Conservation (phyloP, 306 rosid species). For the Mucuna pruriens region DNA sequence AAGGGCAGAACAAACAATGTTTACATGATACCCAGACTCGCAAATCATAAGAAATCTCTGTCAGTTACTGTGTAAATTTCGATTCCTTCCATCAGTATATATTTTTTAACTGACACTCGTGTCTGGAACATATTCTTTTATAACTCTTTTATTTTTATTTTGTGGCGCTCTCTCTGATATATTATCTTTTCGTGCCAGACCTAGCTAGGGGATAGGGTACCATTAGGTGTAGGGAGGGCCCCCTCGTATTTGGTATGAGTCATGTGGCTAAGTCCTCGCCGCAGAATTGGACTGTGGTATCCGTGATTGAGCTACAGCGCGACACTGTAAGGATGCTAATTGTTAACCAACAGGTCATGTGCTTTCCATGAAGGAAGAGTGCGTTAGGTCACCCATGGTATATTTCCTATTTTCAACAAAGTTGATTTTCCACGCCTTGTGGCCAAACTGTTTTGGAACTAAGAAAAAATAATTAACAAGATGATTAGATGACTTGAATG, state of each 20-base stretch:
- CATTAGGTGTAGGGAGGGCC: constrained; percentile 15
- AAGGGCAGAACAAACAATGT: not conserved
- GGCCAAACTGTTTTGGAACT: not conserved
- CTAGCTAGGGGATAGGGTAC: not conserved
- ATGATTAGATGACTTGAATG: not conserved
- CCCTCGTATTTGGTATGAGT: not conserved
- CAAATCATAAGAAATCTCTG: constrained; percentile 36
- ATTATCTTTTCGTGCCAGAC: not conserved
- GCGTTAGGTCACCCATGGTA: constrained; percentile 23
- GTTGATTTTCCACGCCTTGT: constrained; percentile 15
- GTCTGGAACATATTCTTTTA: not conserved
- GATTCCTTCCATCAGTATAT: constrained; percentile 29
- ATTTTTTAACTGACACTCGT: constrained; percentile 43
- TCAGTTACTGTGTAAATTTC: constrained; percentile 29
- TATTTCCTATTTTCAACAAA: constrained; percentile 35
- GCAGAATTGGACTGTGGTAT: constrained; percentile 45
- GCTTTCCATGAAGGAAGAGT: constrained; percentile 41
- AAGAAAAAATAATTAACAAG: not conserved
- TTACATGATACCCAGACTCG: constrained; percentile 42
- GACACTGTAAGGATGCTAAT: constrained; percentile 36
- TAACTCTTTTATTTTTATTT: not conserved
- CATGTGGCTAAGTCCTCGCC: constrained; percentile 43
- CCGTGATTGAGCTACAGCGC: constrained; percentile 20
- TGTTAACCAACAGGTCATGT: constrained; percentile 61
- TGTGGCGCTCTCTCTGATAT: not conserved